Conservation (phyloP, 352 stramenopile species). For the Pythium coloratum region DNA sequence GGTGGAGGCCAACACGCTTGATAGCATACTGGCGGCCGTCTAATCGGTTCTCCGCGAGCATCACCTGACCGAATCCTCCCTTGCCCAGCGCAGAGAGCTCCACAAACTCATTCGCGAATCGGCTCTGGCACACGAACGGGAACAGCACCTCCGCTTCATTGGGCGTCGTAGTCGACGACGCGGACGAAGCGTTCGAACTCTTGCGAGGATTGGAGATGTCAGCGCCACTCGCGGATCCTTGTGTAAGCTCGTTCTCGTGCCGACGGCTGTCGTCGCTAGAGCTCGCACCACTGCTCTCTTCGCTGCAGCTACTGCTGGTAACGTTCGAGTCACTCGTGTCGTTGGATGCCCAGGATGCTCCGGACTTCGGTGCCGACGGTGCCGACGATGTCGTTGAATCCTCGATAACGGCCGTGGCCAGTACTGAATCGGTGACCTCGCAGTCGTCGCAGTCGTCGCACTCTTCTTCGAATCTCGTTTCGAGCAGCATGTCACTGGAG, state of each 20-base stretch:
- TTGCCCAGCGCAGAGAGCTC: constrained; percentile 88
- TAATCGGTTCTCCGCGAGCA: constrained; percentile 92
- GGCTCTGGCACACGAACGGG: constrained; percentile 82
- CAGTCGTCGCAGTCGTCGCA: background rate
- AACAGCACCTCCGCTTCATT: constrained; percentile 76
- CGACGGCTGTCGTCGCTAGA: background rate
- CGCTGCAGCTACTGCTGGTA: constrained; percentile 14
- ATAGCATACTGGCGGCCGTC: constrained; percentile 94
- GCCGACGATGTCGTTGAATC: constrained; percentile 1
- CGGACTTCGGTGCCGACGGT: constrained; percentile 4
- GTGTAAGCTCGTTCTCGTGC: constrained; percentile 1
- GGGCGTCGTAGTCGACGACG: constrained; percentile 32
- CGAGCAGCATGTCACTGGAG: constrained; percentile 3
- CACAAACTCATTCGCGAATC: constrained; percentile 84
- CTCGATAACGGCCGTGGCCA: background rate
- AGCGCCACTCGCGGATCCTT: constrained; percentile 1
- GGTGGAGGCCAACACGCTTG: constrained; percentile 85
- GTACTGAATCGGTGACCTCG: background rate
- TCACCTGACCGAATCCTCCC: constrained; percentile 94
- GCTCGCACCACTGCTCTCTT: constrained; percentile 7
- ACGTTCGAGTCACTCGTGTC: constrained; percentile 8
- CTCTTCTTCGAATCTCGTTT: background rate
- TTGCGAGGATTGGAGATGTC: constrained; percentile 29
- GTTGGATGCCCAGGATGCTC: constrained; percentile 11
- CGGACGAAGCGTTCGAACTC: constrained; percentile 52